Evolutionary conservation across 306 rosid species (phyloP).

Genomic region (Spatholobus suberectus): DNA sequence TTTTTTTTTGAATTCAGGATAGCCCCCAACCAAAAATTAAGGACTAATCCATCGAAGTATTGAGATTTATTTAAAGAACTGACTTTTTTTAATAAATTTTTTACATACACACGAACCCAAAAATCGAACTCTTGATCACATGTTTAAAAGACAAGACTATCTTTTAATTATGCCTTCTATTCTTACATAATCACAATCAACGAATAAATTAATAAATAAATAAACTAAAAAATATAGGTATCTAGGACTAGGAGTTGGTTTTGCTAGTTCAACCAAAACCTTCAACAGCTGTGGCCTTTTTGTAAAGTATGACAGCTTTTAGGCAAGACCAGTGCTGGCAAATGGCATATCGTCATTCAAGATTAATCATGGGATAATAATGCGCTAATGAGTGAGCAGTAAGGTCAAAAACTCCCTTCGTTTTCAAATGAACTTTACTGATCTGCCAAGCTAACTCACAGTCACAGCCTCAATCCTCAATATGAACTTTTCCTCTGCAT

Average conservation of each 20-base stretch:
- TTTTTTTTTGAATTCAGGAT: no score
- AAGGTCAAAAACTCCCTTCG: slow-evolving; percentile 34
- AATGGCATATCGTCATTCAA: slow-evolving; percentile 38
- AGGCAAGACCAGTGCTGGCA: slow-evolving; percentile 37
- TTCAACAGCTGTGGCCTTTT: slow-evolving; percentile 27
- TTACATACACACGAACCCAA: no score
- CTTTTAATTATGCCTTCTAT: no score
- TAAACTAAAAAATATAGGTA: neutral
- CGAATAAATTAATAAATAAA: neutral
- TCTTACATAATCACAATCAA: neutral
- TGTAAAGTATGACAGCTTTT: slow-evolving; percentile 52
- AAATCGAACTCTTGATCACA: no score
- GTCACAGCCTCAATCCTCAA: no score
- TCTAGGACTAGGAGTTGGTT: slow-evolving; percentile 19
- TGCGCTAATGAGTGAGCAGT: slow-evolving; percentile 46
- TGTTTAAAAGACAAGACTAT: no score
- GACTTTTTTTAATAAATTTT: no score
- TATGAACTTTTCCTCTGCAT: slow-evolving; percentile 22
- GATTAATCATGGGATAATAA: slow-evolving; percentile 54
- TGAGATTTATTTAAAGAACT: no score
- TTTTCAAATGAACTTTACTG: slow-evolving; percentile 37
- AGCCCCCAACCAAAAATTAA: no score
- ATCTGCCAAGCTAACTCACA: neutral
- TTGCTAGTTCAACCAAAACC: slow-evolving; percentile 36
- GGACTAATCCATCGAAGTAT: no score